Evolutionary conservation across 164 flowering plant genomes (phyloP).

Genomic region (Platanus orientalis): DNA sequence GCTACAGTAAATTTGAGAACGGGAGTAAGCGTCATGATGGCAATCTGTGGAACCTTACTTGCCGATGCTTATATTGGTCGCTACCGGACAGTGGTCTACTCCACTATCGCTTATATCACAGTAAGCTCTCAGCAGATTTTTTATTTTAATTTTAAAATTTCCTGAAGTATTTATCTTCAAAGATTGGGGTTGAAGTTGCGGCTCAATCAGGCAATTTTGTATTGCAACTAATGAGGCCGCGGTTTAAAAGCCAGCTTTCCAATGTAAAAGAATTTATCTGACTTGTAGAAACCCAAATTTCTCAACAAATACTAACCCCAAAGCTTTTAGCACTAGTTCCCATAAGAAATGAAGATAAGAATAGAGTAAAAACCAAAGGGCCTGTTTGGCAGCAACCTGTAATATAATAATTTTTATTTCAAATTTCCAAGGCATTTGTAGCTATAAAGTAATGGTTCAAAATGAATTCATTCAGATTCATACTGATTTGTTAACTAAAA

Average conservation of each 20-base stretch:
- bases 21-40: constrained; percentile 14
- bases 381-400: too few relatives aligned
- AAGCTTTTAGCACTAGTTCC: too few relatives aligned
- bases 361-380: too few relatives aligned
- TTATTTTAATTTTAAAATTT: not conserved
- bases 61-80: constrained; percentile 11
- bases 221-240: not conserved
- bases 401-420: too few relatives aligned
- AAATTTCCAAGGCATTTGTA: too few relatives aligned
- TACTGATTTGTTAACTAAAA: too few relatives aligned
- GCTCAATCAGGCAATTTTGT: not conserved
- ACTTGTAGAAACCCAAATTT: too few relatives aligned
- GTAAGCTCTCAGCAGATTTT: constrained; percentile 4
- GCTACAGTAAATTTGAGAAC: constrained; percentile 13
- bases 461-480: too few relatives aligned
- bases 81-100: constrained; percentile 10
- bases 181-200: too few relatives aligned
- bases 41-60: constrained; percentile 10
- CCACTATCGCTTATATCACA: constrained; percentile 8
- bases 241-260: not conserved
- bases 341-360: too few relatives aligned
- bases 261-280: not conserved
- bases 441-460: too few relatives aligned
- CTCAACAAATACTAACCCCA: too few relatives aligned
- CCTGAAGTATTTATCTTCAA: not conserved